Evolutionary conservation across 345 rosid species (phyloP).

Genomic region (Populus tremula): DNA sequence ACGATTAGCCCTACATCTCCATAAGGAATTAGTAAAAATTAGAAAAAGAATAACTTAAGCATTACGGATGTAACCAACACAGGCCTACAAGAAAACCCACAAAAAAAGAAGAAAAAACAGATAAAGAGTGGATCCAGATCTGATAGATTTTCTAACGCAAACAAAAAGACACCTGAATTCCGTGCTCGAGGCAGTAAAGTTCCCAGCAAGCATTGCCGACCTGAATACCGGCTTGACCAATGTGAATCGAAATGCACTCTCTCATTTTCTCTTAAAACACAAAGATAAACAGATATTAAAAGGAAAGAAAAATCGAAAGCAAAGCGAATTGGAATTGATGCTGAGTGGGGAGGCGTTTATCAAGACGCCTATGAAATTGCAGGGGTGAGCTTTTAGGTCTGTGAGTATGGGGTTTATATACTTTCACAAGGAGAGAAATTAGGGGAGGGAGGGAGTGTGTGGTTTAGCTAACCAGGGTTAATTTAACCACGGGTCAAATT

Average conservation of each 20-base stretch:
- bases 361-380: constrained; percentile 40
- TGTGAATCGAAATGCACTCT: constrained; percentile 29
- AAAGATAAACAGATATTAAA: background rate
- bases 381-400: background rate
- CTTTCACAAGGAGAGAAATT: background rate
- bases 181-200: constrained; percentile 18
- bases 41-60: too few species aligned
- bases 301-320: too few species aligned
- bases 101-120: too few species aligned
- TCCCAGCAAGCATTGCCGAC: constrained; percentile 32
- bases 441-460: background rate
- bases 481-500: constrained; percentile 9
- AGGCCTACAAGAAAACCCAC: too few species aligned
- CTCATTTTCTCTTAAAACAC: constrained; percentile 5
- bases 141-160: background rate
- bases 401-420: background rate
- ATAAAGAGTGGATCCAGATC: background rate
- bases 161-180: constrained; percentile 11
- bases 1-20: too few species aligned
- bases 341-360: constrained; percentile 38
- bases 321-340: too few species aligned
- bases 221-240: constrained; percentile 28
- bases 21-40: too few species aligned
- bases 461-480: constrained; percentile 16
- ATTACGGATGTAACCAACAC: too few species aligned